A percentile compares a stretch with the other conserved stretches of the same genome.
These are phyloP conservation scores for Colletotrichum shisoi DNA, from an alignment of 2,329 filamentous ascomycete species.

Conservation along the genomic window DNA sequence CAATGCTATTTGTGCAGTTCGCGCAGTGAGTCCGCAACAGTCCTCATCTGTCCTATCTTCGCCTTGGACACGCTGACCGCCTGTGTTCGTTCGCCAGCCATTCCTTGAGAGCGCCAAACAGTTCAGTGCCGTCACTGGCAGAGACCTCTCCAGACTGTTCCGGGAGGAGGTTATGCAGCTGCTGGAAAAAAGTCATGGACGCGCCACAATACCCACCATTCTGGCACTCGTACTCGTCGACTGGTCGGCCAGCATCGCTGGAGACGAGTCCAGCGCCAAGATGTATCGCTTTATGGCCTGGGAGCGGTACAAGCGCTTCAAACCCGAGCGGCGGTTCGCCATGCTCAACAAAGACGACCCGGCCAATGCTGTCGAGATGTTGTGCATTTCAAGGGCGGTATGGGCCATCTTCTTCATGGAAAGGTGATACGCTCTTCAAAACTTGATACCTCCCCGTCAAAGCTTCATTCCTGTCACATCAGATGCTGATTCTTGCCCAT, in stretches of 20 bases:
- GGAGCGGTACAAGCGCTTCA: conserved; percentile 35
- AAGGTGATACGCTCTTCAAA: conserved; percentile 1
- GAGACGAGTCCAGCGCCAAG: conserved; percentile 31
- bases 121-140: conserved; percentile 29
- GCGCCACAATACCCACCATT: conserved; percentile 29
- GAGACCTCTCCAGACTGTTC: conserved; percentile 22
- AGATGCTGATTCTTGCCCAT: too few relatives aligned
- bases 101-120: conserved; percentile 33
- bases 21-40: conserved; percentile 42
- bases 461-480: too few relatives aligned
- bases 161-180: conserved; percentile 33
- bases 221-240: conserved; percentile 31
- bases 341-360: conserved; percentile 17
- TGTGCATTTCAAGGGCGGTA: conserved; percentile 22
- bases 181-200: conserved; percentile 34
- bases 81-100: conserved; percentile 5
- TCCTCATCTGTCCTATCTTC: too few relatives aligned
- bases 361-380: conserved; percentile 6
- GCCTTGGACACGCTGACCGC: conserved; percentile 1
- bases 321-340: conserved; percentile 24
- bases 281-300: conserved; percentile 37
- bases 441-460: background rate
- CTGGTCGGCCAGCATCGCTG: conserved; percentile 26
- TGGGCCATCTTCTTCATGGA: conserved; percentile 36
- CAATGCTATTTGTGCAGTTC: conserved; percentile 47